Conservation (phyloP, 768 basidiomycete species). For the Xerocomellus intermedius region DNA sequence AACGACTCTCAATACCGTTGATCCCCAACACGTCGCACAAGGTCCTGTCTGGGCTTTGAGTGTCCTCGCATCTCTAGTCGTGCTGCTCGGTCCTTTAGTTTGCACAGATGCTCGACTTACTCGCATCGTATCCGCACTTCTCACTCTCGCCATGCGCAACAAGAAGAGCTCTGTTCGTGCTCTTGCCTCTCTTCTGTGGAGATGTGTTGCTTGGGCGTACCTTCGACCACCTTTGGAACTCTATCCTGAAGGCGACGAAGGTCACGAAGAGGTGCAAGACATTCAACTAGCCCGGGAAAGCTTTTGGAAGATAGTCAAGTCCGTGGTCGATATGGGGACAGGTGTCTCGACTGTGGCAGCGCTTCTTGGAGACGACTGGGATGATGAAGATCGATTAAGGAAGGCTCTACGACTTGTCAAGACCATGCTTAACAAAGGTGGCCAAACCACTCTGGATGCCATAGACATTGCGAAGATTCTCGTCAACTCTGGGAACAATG, state of each 20-base stretch:
- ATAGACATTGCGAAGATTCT: conserved; percentile 47
- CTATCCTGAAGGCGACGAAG: conserved; percentile 25
- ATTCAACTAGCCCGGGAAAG: conserved; percentile 31
- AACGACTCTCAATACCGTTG: conserved; percentile 53
- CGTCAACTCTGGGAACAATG: conserved; percentile 35
- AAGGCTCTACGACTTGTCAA: conserved; percentile 51
- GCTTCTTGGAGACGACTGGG: conserved; percentile 42
- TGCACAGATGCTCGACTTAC: conserved; percentile 44
- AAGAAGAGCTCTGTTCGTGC: conserved; percentile 64
- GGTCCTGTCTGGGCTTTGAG: conserved; percentile 78
- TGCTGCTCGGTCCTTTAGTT: conserved; percentile 60
- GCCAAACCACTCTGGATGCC: conserved; percentile 51
- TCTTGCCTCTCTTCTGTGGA: conserved; percentile 63
- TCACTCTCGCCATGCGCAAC: conserved; percentile 57
- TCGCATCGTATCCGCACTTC: conserved; percentile 47
- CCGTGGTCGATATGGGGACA: conserved; percentile 56
- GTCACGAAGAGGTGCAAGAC: conserved; percentile 23
- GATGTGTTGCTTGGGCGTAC: conserved; percentile 62
- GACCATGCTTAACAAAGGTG: conserved; percentile 55
- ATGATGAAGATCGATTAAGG: conserved; percentile 42
- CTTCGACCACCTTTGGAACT: conserved; percentile 47
- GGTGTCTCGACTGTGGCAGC: conserved; percentile 58
- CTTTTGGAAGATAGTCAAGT: conserved; percentile 49
- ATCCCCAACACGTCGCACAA: conserved; percentile 62
- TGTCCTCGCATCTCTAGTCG: conserved; percentile 62